phyloP scores from a whole-genome alignment of 352 stramenopile species.

The Thraustochytrium striatum region DNA sequence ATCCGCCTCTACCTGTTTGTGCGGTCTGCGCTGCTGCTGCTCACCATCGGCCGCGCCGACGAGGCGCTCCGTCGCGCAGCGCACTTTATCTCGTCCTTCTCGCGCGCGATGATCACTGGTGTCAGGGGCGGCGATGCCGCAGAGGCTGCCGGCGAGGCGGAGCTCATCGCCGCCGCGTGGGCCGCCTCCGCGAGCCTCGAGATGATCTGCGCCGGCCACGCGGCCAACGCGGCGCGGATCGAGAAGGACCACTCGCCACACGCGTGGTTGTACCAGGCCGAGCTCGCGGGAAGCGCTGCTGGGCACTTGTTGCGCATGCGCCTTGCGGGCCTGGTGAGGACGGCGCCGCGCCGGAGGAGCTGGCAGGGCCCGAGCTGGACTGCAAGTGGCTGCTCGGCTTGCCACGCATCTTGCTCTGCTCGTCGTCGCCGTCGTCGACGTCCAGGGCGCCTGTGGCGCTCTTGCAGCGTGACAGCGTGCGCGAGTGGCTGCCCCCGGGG shows the following conservation, averaged over 20 bases:
- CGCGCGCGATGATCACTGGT: background rate
- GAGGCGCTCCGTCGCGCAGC: constrained; percentile 20
- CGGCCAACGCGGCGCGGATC: background rate
- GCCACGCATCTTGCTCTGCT: too few relatives aligned
- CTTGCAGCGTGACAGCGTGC: too few relatives aligned
- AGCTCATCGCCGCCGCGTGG: constrained; percentile 5
- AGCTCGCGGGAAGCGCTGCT: constrained; percentile 10
- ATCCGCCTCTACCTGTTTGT: constrained; percentile 36
- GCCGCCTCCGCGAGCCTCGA: background rate
- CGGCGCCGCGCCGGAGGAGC: too few relatives aligned
- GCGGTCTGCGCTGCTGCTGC: constrained; percentile 23
- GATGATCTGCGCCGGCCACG: constrained; percentile 13
- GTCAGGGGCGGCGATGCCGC: background rate
- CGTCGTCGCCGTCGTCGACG: too few relatives aligned
- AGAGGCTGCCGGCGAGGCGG: background rate
- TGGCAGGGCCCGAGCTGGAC: too few relatives aligned
- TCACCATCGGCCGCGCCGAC: constrained; percentile 5
- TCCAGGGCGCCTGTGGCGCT: too few relatives aligned
- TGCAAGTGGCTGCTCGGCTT: too few relatives aligned
- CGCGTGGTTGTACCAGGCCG: constrained; percentile 19
- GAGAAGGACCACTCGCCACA: background rate
- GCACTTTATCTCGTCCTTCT: constrained; percentile 24
- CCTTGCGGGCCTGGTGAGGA: too few relatives aligned
- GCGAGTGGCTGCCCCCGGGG: too few relatives aligned
- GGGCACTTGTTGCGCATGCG: too few relatives aligned